Base-by-base conservation (phyloP, 768 basidiomycete species). In the Amanita polypyramis region DNA sequence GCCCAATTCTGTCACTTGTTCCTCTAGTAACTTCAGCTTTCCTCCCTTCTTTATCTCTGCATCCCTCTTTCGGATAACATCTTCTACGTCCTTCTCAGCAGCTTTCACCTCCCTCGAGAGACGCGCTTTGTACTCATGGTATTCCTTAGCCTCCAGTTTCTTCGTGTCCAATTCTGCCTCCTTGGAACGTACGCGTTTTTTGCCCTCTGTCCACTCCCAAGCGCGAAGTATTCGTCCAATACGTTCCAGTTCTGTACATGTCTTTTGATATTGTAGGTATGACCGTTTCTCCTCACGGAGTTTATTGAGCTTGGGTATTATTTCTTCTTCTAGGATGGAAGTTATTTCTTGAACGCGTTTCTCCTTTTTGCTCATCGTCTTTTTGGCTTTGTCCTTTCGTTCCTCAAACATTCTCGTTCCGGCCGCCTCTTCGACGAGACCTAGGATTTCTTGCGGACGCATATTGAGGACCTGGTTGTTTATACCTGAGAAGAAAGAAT, bases 371-470 rank as follows among this genome's bases (percentile, higher is more conserved):
- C 75, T 75, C 85, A 99, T 99, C 0, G 90, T 96, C 65, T 87
- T 91, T 59, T 84, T 77, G 5, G 95, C 94, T 63, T 96, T 96
- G 61, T 96, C 93, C 61, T 98, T 99, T 14, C 89, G 80, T 46
- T 98, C 95, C 62, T 99, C 96, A 58, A 97, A 99, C 96, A 98
- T 98, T 21, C 92, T 83, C 23, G 96, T 99, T 5, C 96, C 96
- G 0, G 94, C 91, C 0, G 96, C 96, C 62, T 99, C 96, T 64
- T 98, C 96, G 2, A 98, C 89, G 88, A 99, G 95, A 1, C 93
- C 91, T 10, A 99, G 76, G 51, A 98, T 95, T 62, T 99, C 96
- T 70, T 87, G 85, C 0, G 96, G 94, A 20, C 90, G 85, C 96
- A 99, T 98, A 65, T 97, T 98, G 42, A 99, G 79, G 3, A 91